Conservation (phyloP, 768 basidiomycete species). For the Nevesoporus exiguus region DNA sequence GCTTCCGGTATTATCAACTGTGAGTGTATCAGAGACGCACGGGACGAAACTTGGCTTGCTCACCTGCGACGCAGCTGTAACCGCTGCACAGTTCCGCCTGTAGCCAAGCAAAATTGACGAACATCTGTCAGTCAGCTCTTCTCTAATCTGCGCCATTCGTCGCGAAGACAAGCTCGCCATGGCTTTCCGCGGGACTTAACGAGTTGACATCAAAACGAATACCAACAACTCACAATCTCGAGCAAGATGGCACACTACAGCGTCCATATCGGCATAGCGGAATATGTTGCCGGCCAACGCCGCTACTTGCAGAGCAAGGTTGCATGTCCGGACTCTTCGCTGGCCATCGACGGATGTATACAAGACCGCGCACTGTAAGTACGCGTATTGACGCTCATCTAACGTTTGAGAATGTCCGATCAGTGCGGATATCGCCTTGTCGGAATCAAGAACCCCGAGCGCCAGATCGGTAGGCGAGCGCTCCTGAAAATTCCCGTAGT, state of each 20-base stretch:
- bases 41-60: slow-evolving; percentile 10
- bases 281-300: slow-evolving; percentile 90
- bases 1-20: slow-evolving; percentile 95
- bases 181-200: slow-evolving; percentile 42
- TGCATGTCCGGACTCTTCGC: slow-evolving; percentile 80
- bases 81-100: slow-evolving; percentile 80
- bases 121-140: slow-evolving; percentile 81
- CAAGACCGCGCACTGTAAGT: slow-evolving; percentile 82
- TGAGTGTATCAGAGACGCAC: slow-evolving; percentile 4
- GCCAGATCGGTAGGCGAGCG: slow-evolving; percentile 69
- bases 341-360: slow-evolving; percentile 79
- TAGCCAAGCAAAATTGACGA: slow-evolving; percentile 82
- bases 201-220: background rate
- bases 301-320: slow-evolving; percentile 79
- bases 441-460: slow-evolving; percentile 76
- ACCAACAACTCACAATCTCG: slow-evolving; percentile 62
- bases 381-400: slow-evolving; percentile 68
- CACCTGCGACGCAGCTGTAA: slow-evolving; percentile 77
- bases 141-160: slow-evolving; percentile 72
- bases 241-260: slow-evolving; percentile 66
- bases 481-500: slow-evolving; percentile 72
- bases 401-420: slow-evolving; percentile 70
- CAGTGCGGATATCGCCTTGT: slow-evolving; percentile 73
- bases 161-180: slow-evolving; percentile 58
- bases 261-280: slow-evolving; percentile 87